A percentile compares a stretch with the other conserved stretches of the same genome.
Evolutionary conservation across 257 asterid genomes (phyloP).

Genomic region (Plantago major): DNA sequence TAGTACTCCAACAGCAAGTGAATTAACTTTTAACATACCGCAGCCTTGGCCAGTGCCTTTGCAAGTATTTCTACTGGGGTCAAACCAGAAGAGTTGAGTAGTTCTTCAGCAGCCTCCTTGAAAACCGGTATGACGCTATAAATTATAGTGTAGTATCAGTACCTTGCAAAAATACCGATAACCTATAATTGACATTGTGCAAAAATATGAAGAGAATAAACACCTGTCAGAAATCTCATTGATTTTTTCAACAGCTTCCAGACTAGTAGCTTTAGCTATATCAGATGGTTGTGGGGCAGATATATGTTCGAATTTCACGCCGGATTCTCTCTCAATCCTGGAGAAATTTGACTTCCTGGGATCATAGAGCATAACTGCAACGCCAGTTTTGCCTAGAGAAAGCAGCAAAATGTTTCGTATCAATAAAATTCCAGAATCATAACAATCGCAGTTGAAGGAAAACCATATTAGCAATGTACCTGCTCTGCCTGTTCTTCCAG

Average conservation of each 20-base stretch:
- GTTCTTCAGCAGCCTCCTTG: conserved; percentile 87
- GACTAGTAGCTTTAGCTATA: conserved; percentile 84
- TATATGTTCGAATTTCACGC: conserved; percentile 82
- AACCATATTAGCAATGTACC: conserved; percentile 39
- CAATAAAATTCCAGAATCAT: conserved; percentile 12
- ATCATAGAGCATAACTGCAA: conserved; percentile 95
- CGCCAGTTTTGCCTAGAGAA: conserved; percentile 73
- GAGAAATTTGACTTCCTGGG: conserved; percentile 79
- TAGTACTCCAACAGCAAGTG: not conserved
- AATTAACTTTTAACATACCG: conserved; percentile 42
- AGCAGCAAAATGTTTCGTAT: conserved; percentile 5
- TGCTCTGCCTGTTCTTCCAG: conserved; percentile 99
- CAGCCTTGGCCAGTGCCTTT: conserved; percentile 93
- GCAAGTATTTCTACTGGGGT: conserved; percentile 82
- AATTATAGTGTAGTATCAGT: conserved; percentile 7
- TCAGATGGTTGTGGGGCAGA: conserved; percentile 98
- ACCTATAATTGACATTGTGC: not conserved
- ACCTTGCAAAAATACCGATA: not conserved
- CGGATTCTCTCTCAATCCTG: conserved; percentile 89
- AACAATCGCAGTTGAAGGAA: conserved; percentile 5
- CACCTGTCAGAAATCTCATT: conserved; percentile 78
- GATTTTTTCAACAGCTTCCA: conserved; percentile 72
- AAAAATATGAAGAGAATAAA: not conserved
- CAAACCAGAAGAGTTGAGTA: conserved; percentile 52
- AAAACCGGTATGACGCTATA: conserved; percentile 85